These are phyloP conservation scores for grape (Vitis vinifera) DNA, from an alignment of 164 flowering plant genomes.

Conservation along the genomic window DNA sequence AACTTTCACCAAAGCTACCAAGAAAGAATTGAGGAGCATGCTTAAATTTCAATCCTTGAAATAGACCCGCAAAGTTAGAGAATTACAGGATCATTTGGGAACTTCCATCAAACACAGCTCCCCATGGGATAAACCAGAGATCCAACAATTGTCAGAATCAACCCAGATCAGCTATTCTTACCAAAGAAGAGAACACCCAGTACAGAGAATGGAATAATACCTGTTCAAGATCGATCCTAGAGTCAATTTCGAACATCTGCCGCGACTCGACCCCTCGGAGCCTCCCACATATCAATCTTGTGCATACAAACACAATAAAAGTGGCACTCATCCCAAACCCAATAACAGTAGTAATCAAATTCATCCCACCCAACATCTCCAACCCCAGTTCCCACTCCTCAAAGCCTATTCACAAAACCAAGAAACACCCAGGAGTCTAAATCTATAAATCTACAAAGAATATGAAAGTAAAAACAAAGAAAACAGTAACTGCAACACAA, in stretches of 20 bases:
- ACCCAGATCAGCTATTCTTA: background rate
- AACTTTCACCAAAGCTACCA: no score
- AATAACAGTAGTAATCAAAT: conserved; percentile 67
- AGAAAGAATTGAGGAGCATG: no score
- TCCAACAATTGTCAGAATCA: no score
- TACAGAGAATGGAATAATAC: conserved; percentile 19
- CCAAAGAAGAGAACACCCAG: background rate
- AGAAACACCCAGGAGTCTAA: conserved; percentile 5
- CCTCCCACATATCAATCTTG: conserved; percentile 76
- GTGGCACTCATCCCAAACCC: conserved; percentile 86
- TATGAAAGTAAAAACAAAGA: background rate
- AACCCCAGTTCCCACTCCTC: conserved; percentile 6
- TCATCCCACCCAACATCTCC: conserved; percentile 58
- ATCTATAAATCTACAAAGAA: background rate
- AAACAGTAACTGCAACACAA: no score
- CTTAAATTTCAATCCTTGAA: background rate
- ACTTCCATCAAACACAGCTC: background rate
- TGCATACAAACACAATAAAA: conserved; percentile 74
- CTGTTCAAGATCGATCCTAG: conserved; percentile 65
- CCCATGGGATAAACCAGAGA: no score
- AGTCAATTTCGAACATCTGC: conserved; percentile 47
- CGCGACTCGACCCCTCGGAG: conserved; percentile 40
- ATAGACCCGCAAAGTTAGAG: no score
- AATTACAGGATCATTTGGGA: background rate
- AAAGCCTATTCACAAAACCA: background rate